Conservation (phyloP, 2,329 filamentous ascomycete species). For the Colletotrichum spaethianum region DNA sequence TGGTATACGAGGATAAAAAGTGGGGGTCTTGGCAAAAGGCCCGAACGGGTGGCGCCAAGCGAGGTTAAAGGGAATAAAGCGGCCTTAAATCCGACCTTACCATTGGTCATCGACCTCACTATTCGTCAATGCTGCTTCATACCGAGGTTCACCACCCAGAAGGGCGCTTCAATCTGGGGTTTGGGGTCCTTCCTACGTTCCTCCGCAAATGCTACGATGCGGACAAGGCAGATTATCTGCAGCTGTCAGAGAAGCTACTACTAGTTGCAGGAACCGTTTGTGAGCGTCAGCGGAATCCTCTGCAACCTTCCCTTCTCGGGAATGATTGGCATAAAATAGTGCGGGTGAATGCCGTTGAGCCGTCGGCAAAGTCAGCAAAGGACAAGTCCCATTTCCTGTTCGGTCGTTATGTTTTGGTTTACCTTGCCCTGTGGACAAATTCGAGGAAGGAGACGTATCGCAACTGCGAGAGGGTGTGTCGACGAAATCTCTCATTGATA, state of each 20-base stretch:
- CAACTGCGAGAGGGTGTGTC: not conserved
- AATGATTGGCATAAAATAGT: not conserved
- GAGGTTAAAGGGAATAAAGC: constrained; percentile 37
- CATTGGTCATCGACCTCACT: constrained; percentile 6
- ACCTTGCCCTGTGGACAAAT: not conserved
- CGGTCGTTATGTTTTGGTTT: not conserved
- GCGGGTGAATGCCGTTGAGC: not conserved
- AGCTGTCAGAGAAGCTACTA: not conserved
- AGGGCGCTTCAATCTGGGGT: constrained; percentile 15
- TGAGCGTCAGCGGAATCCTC: not conserved
- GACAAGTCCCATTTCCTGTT: not conserved
- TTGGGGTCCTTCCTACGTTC: constrained; percentile 1
- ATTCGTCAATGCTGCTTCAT: constrained; percentile 28
- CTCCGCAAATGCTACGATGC: constrained; percentile 3
- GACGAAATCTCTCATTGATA: not conserved
- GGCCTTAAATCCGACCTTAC: not conserved
- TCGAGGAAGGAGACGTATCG: not conserved
- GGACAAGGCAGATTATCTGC: not conserved
- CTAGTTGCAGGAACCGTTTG: not conserved
- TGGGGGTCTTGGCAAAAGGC: constrained; percentile 37
- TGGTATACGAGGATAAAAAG: constrained; percentile 13
- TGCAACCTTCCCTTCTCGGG: constrained; percentile 17
- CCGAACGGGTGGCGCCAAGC: constrained; percentile 40
- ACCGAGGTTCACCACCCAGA: constrained; percentile 22
- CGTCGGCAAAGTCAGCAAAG: not conserved